Base-by-base conservation (phyloP, 257 asterid genomes). In the Paraleonurus japonicus region DNA sequence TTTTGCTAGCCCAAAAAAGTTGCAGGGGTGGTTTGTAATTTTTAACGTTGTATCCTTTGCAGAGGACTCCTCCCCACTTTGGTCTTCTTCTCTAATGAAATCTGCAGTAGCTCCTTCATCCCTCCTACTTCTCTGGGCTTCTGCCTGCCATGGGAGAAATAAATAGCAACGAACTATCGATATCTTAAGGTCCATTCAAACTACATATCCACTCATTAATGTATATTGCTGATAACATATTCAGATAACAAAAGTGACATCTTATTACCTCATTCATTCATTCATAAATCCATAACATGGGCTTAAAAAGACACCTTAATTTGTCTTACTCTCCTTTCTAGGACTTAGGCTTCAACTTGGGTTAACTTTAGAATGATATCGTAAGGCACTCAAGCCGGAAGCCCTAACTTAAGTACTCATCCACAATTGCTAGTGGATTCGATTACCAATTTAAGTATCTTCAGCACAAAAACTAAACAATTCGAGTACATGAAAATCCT, bases 21-120 rank as follows among this genome's bases (percentile, higher is more conserved):
- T 79, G 84, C 92, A 87, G 67, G 92, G 92, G 78, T 87, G 92
- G 68, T 73, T 76, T 43, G 82, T 67, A 28, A 75, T 69, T 55
- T 66, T 55, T 23, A 41, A 57, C 12, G 58, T 24, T 1, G 85
- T 65, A 28, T 79, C 85, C 81, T 83, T 79, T 13, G 37, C 20
- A 61, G 88, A 63, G 37, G 85, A 59, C 28, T 74, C 88, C 54
- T 77, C 83, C 32, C 55, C 63, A 11, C 41, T 72, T 77, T 67
- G 73, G 30, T 69, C 78, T 19, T 85, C 84, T 63, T 78, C 86
- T 79, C 72, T 50, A 28, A 28, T 61, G 13, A 73, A 45, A 32
- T 39, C 78, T 79, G 65, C 51, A 16, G 71, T 65, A 61, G 72
- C 64, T 74, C 67, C 88, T 39, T 77, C 79, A 28, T 73, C 75